Evolutionary conservation across 2,329 filamentous ascomycete species (phyloP), one percentile per base, ranked within the genome.

Genomic region (Rosellinia necatrix): DNA sequence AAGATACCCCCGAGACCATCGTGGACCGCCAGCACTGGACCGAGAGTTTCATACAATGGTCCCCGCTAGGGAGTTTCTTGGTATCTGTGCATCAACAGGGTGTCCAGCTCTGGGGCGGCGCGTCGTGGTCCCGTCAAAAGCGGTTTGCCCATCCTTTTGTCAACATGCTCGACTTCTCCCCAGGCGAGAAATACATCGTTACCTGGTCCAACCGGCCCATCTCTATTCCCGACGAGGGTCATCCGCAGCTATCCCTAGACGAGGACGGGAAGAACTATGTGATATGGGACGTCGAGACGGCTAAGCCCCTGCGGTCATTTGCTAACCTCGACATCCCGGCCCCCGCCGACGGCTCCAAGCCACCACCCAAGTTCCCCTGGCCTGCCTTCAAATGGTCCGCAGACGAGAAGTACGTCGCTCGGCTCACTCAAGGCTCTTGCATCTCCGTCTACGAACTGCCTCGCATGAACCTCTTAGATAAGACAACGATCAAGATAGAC

Each of bases 241-340:
- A 96, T 73, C 88, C 90, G 2, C 80, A 89, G n/a, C 81, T 97
- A 47, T 87, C 90, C 3, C 80, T 92, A 58, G 94, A 97, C 69
- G 94, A 99, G 70, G 93, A 99, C 68, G 94, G 94, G 75, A 97
- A 97, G 82, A 97, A 97, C 82, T 97, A 97, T 75, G 89, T 99
- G 70, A 92, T 99, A 70, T 99, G 94, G 94, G 93, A 97, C 70
- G 88, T 97, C 60, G 89, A 90, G 49, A 94, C 93, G 8, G 87
- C 86, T 67, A 90, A 93, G 73, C 91, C 93, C 53, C 82, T 99
- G 47, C 90, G 94, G 62, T 97, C 94, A 0, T 99, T 99, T 71
- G 87, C 91, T 61, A 96, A 93, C 66, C 83, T 96, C 62, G 94
- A 99, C 65, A 77, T 90, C 12, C 85, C 90, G 25, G 83, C 83